Evolutionary conservation across 768 basidiomycete genomes (phyloP), one percentile per base, ranked within the genome.

Genomic region (Rhizopogon vesiculosus): DNA sequence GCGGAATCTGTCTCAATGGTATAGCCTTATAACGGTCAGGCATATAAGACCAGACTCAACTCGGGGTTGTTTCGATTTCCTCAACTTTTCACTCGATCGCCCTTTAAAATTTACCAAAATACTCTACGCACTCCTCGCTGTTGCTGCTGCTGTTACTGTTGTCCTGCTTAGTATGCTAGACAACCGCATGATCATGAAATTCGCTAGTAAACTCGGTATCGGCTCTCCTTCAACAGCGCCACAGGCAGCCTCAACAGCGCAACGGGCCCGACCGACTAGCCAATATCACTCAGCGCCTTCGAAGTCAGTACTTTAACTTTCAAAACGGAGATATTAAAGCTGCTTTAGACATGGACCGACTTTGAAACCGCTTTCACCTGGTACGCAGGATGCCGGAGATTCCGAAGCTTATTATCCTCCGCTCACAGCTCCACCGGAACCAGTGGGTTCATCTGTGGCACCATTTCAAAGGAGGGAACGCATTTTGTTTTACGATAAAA

Each of bases 401-500:
- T 22, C 45, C 19, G 62, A 60, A 6, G 51, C 39, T 7, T 57
- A 72, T 44, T 70, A 70, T 53, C 70, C 69, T 29, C 70, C 70
- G 5, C 65, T 72, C 28, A 70, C 69, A 0, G 69, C 70, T 22
- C 69, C 70, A 6, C 62, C 64, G 33, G 52, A 58, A 50, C 70
- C 70, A 5, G 33, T 48, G 1, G 69, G 68, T 5, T 58, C 66
- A 45, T 70, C 70, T 19, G 55, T 70, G 46, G 60, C 69, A 25
- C 69, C 69, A 13, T 69, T 69, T 42, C 51, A 49, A 50, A 69
- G 67, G 19, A 69, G 71, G 8, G 64, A 66, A 7, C 74, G 73
- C 5, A 74, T 87, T 54, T 65, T 83, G 2, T 88, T 88, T 64
- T 87, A 88, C 60, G 77, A 86, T 60, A 87, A 81, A 62, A 71